These are phyloP conservation scores for Tricholoma saponaceum DNA, from an alignment of 768 basidiomycete genomes.

Conservation along the genomic window DNA sequence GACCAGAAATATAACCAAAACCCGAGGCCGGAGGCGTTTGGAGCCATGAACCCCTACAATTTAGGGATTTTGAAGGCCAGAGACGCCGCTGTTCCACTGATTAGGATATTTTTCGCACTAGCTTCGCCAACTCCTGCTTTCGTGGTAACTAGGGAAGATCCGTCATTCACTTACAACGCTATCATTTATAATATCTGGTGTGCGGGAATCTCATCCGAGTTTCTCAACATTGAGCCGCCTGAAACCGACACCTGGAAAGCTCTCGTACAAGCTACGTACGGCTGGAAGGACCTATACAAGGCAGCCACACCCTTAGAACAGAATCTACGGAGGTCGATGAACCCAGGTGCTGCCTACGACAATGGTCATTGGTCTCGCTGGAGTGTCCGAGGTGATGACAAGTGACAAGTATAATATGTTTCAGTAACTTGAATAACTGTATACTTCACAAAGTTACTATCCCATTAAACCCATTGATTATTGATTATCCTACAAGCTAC, in stretches of 20 bases:
- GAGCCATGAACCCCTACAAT: neutral
- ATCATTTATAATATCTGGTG: conserved; percentile 1
- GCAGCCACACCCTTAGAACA: neutral
- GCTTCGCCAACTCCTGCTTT: conserved; percentile 5
- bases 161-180: neutral
- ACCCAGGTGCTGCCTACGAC: neutral
- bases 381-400: neutral
- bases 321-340: neutral
- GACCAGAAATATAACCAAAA: neutral
- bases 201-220: neutral
- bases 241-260: neutral
- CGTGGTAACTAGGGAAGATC: neutral
- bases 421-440: too few relatives aligned
- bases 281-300: neutral
- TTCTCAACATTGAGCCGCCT: neutral
- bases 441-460: too few relatives aligned
- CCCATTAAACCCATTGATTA: too few relatives aligned
- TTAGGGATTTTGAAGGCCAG: neutral
- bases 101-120: conserved; percentile 21
- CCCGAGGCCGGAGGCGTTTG: neutral
- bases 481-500: too few relatives aligned
- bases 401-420: too few relatives aligned
- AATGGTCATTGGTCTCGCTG: neutral
- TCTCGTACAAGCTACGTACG: neutral
- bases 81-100: conserved; percentile 12